Evolutionary conservation across 345 rosid species (phyloP).

Genomic region (Euphorbia lathyris): DNA sequence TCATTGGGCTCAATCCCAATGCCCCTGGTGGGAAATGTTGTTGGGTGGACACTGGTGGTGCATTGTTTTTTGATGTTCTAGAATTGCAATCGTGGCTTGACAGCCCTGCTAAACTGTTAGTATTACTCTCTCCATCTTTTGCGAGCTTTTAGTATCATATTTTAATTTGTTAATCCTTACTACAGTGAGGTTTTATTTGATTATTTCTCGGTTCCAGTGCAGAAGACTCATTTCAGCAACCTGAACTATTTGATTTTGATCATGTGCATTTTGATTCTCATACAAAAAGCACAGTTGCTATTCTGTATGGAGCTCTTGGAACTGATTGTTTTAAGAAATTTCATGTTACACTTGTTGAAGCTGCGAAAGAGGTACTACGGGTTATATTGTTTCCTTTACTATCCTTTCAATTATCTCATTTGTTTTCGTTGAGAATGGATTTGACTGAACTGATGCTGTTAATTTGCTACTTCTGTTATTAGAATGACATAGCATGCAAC

Average conservation of each 20-base stretch:
- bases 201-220: slow-evolving; percentile 40
- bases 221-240: slow-evolving; percentile 64
- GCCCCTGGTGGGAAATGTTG: slow-evolving; percentile 70
- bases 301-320: slow-evolving; percentile 92
- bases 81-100: slow-evolving; percentile 66
- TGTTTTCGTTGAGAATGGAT: background rate
- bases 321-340: slow-evolving; percentile 76
- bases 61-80: slow-evolving; percentile 64
- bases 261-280: slow-evolving; percentile 67
- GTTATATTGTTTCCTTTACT: background rate
- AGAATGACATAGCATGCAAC: background rate
- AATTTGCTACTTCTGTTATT: background rate
- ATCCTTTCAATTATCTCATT: background rate
- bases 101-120: slow-evolving; percentile 45
- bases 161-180: background rate
- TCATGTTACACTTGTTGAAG: slow-evolving; percentile 60
- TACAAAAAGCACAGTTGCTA: slow-evolving; percentile 56
- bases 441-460: background rate
- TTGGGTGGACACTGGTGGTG: slow-evolving; percentile 89
- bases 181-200: slow-evolving; percentile 10
- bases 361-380: slow-evolving; percentile 63
- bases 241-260: slow-evolving; percentile 82
- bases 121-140: slow-evolving; percentile 16
- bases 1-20: slow-evolving; percentile 48
- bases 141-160: slow-evolving; percentile 4